Evolutionary conservation across 768 basidiomycete species (phyloP).

Genomic region (Suillus variegatus): DNA sequence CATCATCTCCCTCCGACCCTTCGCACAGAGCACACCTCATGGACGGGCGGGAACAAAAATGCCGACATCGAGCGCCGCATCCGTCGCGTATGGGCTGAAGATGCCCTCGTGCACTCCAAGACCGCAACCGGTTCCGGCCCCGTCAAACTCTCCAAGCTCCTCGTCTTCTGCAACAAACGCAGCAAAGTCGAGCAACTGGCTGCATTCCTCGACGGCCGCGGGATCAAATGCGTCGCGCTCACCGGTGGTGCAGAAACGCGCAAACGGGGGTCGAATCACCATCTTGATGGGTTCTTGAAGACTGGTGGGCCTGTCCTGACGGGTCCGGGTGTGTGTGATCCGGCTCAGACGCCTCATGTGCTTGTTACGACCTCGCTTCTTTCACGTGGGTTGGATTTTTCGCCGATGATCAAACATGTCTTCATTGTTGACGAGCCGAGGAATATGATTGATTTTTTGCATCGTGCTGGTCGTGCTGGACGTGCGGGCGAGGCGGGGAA

Average conservation of each 20-base stretch:
- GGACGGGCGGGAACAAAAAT: conserved; percentile 79
- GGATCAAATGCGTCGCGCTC: conserved; percentile 63
- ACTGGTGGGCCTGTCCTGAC: conserved; percentile 8
- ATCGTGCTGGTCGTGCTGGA: conserved; percentile 84
- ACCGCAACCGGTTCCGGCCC: conserved; percentile 21
- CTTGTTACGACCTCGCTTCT: conserved; percentile 90
- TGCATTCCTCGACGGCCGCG: conserved; percentile 56
- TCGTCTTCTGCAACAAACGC: conserved; percentile 84
- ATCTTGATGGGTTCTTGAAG: conserved; percentile 74
- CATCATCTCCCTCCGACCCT: conserved; percentile 77
- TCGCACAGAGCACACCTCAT: conserved; percentile 69
- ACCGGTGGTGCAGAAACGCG: conserved; percentile 63
- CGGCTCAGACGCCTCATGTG: conserved; percentile 54
- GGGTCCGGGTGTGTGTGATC: conserved; percentile 20
- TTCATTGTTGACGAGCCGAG: conserved; percentile 87
- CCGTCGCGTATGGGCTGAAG: conserved; percentile 73
- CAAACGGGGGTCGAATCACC: conserved; percentile 69
- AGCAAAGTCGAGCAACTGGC: conserved; percentile 66
- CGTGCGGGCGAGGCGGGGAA: conserved; percentile 70
- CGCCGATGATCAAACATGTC: conserved; percentile 73
- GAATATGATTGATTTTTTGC: conserved; percentile 90
- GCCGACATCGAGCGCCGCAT: conserved; percentile 80
- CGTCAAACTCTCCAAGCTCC: conserved; percentile 57
- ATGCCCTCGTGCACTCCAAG: conserved; percentile 41
- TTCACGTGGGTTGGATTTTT: conserved; percentile 88